Base-by-base conservation (phyloP, 768 basidiomycete species). In the Crassisporium funariophilum region DNA sequence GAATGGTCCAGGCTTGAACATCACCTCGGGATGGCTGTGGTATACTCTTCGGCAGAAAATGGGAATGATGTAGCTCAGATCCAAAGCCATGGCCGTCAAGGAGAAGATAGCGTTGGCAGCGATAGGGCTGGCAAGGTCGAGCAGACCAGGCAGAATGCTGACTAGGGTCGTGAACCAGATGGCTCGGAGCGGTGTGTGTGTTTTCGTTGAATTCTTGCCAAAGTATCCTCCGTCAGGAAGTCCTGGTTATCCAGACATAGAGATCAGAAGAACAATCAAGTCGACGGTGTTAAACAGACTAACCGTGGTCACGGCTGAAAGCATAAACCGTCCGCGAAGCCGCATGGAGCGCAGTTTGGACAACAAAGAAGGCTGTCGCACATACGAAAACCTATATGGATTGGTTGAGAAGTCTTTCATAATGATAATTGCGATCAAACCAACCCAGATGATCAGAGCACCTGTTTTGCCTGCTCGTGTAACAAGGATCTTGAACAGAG, bases 1-100 rank as follows among this genome's bases (percentile, higher is more conserved):
- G 70, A 92, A 91, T 5, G 91, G 90, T 9, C 91, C 91, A 4
- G 91, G 91, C 50, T 79, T 83, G 75, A 93, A 93, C 57, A 77
- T 73, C 27, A 93, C 90, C 38, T 92, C 89, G 0, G 88, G 86
- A 58, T 92, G 90, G 44, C 82, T 74, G 53, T 75, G 69, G 64
- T 76, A 89, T 21, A 83, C 59, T 22, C 89, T 75, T 33, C 89
- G 80, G 66, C 84, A 74, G 62, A 84, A 79, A 55, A 93, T 90
- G 4, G 90, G 91, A 49, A 91, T 87, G 56, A 91, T 81, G 61
- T 93, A 93, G 55, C 84, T 86, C 47, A 84, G 56, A 62, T 92
- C 88, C 27, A 86, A 75, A 4, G 84, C 84, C 67, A 90, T 87
- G 9, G 86, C 86, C 1, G 83, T 87, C 57, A 93, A 75, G 4